Percentiles rank a stretch among this genome's conserved stretches.
These are phyloP conservation scores for Fusarium sp. DNA, from an alignment of 2,329 filamentous ascomycete genomes.

Conservation along the genomic window DNA sequence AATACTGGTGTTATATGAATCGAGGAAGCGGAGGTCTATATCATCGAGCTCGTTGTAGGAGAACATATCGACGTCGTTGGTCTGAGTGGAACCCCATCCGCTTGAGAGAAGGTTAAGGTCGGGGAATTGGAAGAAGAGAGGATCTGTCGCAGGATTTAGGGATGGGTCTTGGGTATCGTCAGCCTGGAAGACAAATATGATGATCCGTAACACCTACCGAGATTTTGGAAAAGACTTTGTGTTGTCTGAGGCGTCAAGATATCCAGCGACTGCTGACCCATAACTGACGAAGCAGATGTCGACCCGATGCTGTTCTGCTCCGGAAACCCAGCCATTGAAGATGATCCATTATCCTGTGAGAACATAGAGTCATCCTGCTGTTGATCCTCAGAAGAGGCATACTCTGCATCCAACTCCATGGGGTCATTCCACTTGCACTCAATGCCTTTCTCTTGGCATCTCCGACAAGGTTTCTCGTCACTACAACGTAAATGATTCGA, in stretches of 20 bases:
- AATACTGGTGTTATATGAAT: slow-evolving; percentile 48
- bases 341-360: not conserved
- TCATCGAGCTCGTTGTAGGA: slow-evolving; percentile 47
- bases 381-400: slow-evolving; percentile 24
- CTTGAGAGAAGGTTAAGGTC: slow-evolving; percentile 40
- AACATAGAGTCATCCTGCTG: slow-evolving; percentile 16
- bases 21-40: slow-evolving; percentile 49
- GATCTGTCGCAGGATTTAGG: slow-evolving; percentile 3
- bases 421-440: slow-evolving; percentile 44
- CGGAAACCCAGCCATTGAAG: not conserved
- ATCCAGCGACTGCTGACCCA: slow-evolving; percentile 16
- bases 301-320: not conserved
- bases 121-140: slow-evolving; percentile 30
- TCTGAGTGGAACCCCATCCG: slow-evolving; percentile 5
- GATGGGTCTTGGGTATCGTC: slow-evolving; percentile 6
- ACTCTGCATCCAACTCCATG: slow-evolving; percentile 14
- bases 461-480: slow-evolving; percentile 48
- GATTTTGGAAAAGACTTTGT: slow-evolving; percentile 20
- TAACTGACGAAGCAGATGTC: slow-evolving; percentile 2
- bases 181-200: not conserved
- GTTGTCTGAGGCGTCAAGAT: slow-evolving; percentile 26
- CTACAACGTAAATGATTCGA: slow-evolving; percentile 48
- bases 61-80: slow-evolving; percentile 10
- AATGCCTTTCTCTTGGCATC: slow-evolving; percentile 45
- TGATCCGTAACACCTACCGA: slow-evolving; percentile 2